phyloP scores from a whole-genome alignment of 2,329 filamentous ascomycete genomes.

The Colletotrichum spinosum region DNA sequence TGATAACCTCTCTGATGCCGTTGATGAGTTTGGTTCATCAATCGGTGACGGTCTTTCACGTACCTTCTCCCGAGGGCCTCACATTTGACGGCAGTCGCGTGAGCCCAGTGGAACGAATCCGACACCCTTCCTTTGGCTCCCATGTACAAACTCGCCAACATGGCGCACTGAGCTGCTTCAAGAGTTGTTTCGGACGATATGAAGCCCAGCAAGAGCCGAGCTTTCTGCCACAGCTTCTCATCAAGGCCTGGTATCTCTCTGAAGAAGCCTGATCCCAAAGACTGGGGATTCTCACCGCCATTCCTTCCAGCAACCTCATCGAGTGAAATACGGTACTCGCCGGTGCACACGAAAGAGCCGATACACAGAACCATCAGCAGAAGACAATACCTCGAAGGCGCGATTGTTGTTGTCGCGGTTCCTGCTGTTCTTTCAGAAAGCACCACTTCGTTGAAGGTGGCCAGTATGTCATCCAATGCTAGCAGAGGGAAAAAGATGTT shows the following conservation, averaged over 20 bases:
- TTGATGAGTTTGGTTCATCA: not conserved
- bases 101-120: constrained; percentile 43
- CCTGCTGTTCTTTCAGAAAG: constrained; percentile 4
- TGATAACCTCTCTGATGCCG: not conserved
- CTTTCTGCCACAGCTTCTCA: constrained; percentile 41
- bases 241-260: constrained; percentile 2
- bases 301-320: constrained; percentile 10
- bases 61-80: constrained; percentile 40
- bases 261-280: constrained; percentile 3
- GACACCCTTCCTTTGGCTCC: constrained; percentile 41
- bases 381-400: constrained; percentile 33
- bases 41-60: not conserved
- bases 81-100: constrained; percentile 44
- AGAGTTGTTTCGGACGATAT: constrained; percentile 40
- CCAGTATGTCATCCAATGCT: constrained; percentile 7
- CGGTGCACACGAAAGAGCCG: constrained; percentile 30
- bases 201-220: constrained; percentile 40
- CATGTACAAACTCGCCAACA: constrained; percentile 44
- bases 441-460: constrained; percentile 14
- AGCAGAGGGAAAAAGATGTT: constrained; percentile 42
- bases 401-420: not conserved
- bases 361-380: constrained; percentile 38
- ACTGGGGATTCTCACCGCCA: not conserved
- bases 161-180: constrained; percentile 42
- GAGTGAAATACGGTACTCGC: constrained; percentile 19